Evolutionary conservation across 176 grass and related monocot species (phyloP).

Genomic region (Eleusine coracana): DNA sequence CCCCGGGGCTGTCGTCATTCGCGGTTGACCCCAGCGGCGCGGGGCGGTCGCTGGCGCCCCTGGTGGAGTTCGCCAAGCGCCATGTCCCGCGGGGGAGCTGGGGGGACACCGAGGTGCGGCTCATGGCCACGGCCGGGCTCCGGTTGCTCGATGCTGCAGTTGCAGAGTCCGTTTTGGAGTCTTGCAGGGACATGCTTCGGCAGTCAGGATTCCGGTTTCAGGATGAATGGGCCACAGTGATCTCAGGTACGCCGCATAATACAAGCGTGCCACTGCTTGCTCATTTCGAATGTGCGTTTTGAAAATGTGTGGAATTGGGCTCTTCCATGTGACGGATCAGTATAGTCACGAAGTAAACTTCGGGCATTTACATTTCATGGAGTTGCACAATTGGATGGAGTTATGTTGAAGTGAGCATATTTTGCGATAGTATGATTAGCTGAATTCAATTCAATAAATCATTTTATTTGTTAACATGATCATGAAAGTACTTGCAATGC

Average conservation of each 20-base stretch:
- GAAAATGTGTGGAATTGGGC: neutral
- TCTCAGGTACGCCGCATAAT: slow-evolving; percentile 62
- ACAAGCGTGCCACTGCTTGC: neutral
- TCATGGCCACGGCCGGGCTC: slow-evolving; percentile 87
- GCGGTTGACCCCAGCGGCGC: slow-evolving; percentile 50
- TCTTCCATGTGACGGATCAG: neutral
- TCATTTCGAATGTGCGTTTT: neutral
- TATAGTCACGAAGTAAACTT: neutral
- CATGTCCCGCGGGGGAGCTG: slow-evolving; percentile 52
- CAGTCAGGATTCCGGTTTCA: slow-evolving; percentile 61
- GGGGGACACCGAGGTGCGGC: slow-evolving; percentile 67
- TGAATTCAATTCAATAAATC: neutral
- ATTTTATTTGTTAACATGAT: slow-evolving; percentile 3
- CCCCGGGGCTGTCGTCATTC: slow-evolving; percentile 73
- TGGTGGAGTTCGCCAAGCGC: slow-evolving; percentile 68
- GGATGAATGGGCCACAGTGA: slow-evolving; percentile 82
- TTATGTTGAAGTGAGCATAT: slow-evolving; percentile 19
- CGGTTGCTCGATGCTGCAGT: slow-evolving; percentile 55
- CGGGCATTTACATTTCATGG: neutral
- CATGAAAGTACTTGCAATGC: slow-evolving; percentile 34
- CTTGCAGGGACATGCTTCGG: slow-evolving; percentile 76
- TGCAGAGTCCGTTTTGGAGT: slow-evolving; percentile 59
- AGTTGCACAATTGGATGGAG: neutral
- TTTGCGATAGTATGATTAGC: neutral
- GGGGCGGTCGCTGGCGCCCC: slow-evolving; percentile 62